Conservation (phyloP, 2,329 filamentous ascomycete genomes). For the Claviceps arundinis region DNA sequence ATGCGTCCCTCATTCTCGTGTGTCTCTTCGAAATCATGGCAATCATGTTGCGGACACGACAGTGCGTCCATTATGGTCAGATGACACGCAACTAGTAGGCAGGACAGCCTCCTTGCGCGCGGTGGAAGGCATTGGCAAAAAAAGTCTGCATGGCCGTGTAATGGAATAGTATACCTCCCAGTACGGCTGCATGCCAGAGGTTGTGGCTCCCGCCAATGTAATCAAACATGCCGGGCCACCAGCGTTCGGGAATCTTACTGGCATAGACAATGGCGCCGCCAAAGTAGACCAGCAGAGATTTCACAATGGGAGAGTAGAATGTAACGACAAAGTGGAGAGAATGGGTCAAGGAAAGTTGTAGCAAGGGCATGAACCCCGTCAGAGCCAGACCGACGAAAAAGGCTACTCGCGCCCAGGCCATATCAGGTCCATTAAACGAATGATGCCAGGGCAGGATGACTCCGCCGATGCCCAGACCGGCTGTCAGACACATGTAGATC, state of each 20-base stretch:
- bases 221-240: conserved; percentile 86
- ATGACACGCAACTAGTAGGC: conserved; percentile 26
- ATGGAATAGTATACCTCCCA: conserved; percentile 94
- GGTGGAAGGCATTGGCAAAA: conserved; percentile 64
- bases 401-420: conserved; percentile 82
- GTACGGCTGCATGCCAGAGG: conserved; percentile 89
- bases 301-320: conserved; percentile 79
- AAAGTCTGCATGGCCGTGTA: conserved; percentile 94
- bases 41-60: not conserved
- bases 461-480: conserved; percentile 68
- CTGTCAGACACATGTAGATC: conserved; percentile 73
- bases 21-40: not conserved
- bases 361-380: conserved; percentile 78
- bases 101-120: conserved; percentile 48
- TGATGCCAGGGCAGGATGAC: conserved; percentile 94
- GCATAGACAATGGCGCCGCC: conserved; percentile 78
- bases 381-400: conserved; percentile 82
- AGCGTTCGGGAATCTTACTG: conserved; percentile 83
- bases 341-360: conserved; percentile 68
- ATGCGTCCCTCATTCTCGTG: not conserved
- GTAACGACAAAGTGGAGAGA: conserved; percentile 69
- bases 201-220: conserved; percentile 94
- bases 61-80: not conserved
- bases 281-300: conserved; percentile 79
- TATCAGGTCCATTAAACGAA: conserved; percentile 80